Evolutionary conservation across 2,329 filamentous ascomycete species (phyloP), one percentile per base, ranked within the genome.

Genomic region (Colletotrichum caudatum): DNA sequence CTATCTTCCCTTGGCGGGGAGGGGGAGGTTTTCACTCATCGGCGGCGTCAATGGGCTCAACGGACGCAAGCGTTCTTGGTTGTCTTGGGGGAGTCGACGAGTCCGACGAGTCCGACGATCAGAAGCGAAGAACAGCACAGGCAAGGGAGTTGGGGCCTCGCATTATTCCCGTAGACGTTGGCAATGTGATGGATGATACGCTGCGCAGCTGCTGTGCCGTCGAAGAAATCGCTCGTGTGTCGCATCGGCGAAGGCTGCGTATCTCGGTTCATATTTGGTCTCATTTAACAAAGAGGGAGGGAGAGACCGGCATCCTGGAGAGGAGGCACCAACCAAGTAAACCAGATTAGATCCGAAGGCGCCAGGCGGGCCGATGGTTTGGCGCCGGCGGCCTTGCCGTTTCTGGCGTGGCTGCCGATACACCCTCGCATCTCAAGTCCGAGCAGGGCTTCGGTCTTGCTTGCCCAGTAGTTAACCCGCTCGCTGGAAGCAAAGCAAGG

Each of bases 281-380:
- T 48, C 46, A 14, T 51, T 48, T 6, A 29, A 51, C 26, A 23
- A 26, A 12, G 48, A n/a, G n/a, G n/a, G n/a, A n/a, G n/a, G n/a
- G n/a, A 62, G 44, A 51, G 39, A 39, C 3, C 46, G 37, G 29
- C n/a, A 62, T 7, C 5, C n/a, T 3, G 35, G 37, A 35, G 8
- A 29, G 29, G 29, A 29, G 29, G 29, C 9, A n/a, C 4, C 8
- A 7, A 35, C 29, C 29, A n/a, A 5, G 20, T 48, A 12, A 48
- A 23, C 9, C n/a, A 33, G 14, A 53, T 61, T 37, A n/a, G 41
- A 48, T 35, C 18, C 53, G 12, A 4, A 20, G 18, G 44, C 58
- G 58, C 23, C n/a, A 44, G 37, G 59, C 59, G 59, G 59, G 46
- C 59, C 59, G 59, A 39, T 35, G 59, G 33, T 33, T 20, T 20